These are phyloP conservation scores for Nannochloris sp. DNA, from an alignment of 139 green algal species.

Conservation along the genomic window DNA sequence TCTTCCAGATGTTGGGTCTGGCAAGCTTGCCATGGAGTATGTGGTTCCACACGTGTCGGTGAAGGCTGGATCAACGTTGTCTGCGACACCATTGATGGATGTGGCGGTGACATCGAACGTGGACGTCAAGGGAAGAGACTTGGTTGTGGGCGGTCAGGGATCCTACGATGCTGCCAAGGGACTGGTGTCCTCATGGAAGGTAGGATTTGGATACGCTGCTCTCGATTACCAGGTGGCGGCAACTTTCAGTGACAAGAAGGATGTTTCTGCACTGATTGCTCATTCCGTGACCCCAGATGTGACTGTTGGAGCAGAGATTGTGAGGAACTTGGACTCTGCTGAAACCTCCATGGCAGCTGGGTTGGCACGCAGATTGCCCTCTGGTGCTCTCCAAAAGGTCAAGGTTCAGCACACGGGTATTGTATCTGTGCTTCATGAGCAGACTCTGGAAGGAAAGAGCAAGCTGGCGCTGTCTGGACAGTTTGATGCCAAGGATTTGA, in stretches of 20 bases:
- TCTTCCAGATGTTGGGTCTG: conserved; percentile 30
- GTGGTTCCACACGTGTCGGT: conserved; percentile 32
- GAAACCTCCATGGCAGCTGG: conserved; percentile 16
- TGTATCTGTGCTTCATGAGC: conserved; percentile 29
- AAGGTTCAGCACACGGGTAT: conserved; percentile 39
- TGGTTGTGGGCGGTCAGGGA: conserved; percentile 29
- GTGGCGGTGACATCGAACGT: conserved; percentile 19
- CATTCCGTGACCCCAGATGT: conserved; percentile 24
- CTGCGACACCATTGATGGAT: conserved; percentile 34
- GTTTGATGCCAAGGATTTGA: conserved; percentile 36
- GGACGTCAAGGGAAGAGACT: conserved; percentile 1
- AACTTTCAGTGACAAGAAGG: conserved; percentile 23
- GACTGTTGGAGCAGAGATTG: conserved; percentile 35
- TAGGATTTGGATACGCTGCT: conserved; percentile 32
- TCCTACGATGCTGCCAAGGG: conserved; percentile 37
- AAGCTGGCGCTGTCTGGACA: conserved; percentile 32
- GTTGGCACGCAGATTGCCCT: conserved; percentile 8
- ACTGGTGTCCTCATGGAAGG: conserved; percentile 27
- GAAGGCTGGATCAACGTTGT: conserved; percentile 25
- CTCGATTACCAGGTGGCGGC: conserved; percentile 36
- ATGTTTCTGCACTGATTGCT: conserved; percentile 24
- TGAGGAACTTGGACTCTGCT: conserved; percentile 7
- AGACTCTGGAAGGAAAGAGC: conserved; percentile 13
- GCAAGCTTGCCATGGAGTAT: conserved; percentile 37
- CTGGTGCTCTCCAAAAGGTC: conserved; percentile 34